Conservation (phyloP, 2,329 filamentous ascomycete species). For the Fusarium goolgardi region DNA sequence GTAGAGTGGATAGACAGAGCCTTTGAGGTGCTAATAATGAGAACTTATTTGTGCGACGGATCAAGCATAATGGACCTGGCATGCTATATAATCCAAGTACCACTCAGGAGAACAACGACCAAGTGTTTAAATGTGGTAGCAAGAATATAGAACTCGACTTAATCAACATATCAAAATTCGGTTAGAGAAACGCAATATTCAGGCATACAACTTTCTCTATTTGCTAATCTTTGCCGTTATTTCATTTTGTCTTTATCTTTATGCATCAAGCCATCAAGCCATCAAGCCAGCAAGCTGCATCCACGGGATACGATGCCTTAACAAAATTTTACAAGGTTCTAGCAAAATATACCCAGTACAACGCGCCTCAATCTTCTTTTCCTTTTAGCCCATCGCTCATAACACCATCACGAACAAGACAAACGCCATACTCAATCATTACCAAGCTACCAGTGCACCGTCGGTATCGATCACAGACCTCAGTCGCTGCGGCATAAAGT, state of each 20-base stretch:
- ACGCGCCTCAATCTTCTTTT: neutral
- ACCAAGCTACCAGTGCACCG: conserved; percentile 52
- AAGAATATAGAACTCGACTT: neutral
- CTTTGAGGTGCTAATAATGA: neutral
- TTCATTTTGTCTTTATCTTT: neutral
- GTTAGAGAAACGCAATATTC: neutral
- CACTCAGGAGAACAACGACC: too few species aligned
- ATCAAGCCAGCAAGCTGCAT: neutral
- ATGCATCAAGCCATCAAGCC: neutral
- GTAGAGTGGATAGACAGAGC: neutral
- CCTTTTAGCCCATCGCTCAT: conserved; percentile 22
- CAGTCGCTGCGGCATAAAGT: conserved; percentile 53
- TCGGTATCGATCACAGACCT: conserved; percentile 50
- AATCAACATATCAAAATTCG: neutral
- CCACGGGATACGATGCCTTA: neutral
- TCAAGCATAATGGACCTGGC: neutral
- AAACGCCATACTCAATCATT: conserved; percentile 32
- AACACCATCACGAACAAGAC: conserved; percentile 12
- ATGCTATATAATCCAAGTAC: too few species aligned
- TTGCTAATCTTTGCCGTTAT: neutral
- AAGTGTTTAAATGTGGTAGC: too few species aligned
- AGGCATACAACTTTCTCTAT: neutral
- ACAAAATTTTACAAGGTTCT: neutral
- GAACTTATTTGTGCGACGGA: neutral
- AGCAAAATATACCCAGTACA: neutral